phyloP scores from a whole-genome alignment of 1,284 basidiomycete species.

The Xerocomus subilludens region DNA sequence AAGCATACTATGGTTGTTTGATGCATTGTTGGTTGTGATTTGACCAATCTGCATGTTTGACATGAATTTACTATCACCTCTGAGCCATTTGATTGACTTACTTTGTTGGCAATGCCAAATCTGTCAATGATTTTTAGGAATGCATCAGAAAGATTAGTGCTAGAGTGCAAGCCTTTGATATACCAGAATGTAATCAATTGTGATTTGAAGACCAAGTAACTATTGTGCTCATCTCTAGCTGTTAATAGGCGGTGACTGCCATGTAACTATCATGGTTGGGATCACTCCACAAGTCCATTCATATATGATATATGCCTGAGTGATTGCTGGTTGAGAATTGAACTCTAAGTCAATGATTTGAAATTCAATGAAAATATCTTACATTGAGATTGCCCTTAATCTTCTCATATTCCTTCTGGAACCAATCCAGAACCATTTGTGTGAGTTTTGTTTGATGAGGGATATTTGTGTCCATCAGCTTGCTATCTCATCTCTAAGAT shows the following conservation, averaged over 20 bases:
- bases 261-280: too few species aligned
- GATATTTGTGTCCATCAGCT: too few species aligned
- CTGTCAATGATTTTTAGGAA: background rate
- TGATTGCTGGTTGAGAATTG: too few species aligned
- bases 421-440: too few species aligned
- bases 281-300: too few species aligned
- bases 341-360: too few species aligned
- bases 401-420: too few species aligned
- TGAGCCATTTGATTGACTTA: background rate
- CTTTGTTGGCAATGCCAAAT: background rate
- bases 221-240: background rate
- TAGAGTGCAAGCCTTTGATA: background rate
- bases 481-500: too few species aligned
- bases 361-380: too few species aligned
- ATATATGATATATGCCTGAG: too few species aligned
- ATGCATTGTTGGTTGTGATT: conserved; percentile 6
- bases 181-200: background rate
- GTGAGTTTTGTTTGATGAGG: too few species aligned
- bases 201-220: background rate
- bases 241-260: background rate
- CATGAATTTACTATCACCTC: background rate
- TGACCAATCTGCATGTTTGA: conserved; percentile 6
- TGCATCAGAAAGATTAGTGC: background rate
- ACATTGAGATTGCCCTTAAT: too few species aligned
- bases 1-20: conserved; percentile 4